Evolutionary conservation across 2,329 filamentous ascomycete species (phyloP), one percentile per base, ranked within the genome.

Genomic region (Hypoxylon sp.): DNA sequence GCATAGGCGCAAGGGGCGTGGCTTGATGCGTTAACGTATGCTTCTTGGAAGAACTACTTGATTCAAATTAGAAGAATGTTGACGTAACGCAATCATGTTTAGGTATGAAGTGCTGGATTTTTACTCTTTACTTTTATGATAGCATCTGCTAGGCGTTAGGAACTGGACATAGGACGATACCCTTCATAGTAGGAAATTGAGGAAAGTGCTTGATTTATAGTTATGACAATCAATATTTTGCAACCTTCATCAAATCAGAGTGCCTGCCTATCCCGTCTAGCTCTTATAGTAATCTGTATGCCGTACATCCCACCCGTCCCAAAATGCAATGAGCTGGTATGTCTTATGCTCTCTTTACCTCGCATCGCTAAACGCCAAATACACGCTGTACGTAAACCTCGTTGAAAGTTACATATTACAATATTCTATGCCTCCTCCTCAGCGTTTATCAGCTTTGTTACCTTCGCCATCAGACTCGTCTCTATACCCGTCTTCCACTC

Each of bases 401-500:
- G 13, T 8, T 37, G 46, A 47, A 54, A 46, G 44, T 55, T 51
- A 10, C 33, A 59, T 31, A 44, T 44, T 54, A 53, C 13, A 61
- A 61, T 35, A 8, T 46, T 55, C 39, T 66, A 48, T 55, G 31
- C 17, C 50, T 57, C 26, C 37, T 33, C 52, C 55, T 26, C 19
- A 54, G 14, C 14, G 14, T n/a, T 57, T 63, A 24, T 31, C 59
- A 1, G n/a, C 75, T 14, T 58, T 65, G 46, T 72, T 71, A 6
- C 75, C 74, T 44, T 69, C 66, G 13, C 19, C 55, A 6, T 50
- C 55, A 8, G 44, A 68, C 14, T 74, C 71, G 35, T 76, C 74
- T 17, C 70, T 64, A 37, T 75, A 75, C 24, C 58, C 71, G 4
- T 58, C 59, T 0, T 78, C 79, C 22, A 78, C 79, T 24, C 79